phyloP scores from a whole-genome alignment of 768 basidiomycete genomes.

The Tricholoma saponaceum region DNA sequence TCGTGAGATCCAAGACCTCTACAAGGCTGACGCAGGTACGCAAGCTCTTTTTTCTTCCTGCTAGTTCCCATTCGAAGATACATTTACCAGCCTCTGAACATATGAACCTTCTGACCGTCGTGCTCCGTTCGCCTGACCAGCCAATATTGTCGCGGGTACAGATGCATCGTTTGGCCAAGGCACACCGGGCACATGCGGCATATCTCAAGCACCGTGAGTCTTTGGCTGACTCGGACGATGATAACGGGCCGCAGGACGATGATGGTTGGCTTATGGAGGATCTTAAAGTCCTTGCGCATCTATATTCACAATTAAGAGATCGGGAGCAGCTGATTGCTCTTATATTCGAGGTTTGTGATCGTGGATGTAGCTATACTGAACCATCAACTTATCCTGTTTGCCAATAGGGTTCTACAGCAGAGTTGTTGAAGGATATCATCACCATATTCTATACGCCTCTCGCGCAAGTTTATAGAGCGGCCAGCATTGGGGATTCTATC shows the following conservation, averaged over 20 bases:
- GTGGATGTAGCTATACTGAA: background rate
- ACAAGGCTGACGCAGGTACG: constrained; percentile 76
- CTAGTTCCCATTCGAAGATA: background rate
- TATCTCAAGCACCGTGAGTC: constrained; percentile 62
- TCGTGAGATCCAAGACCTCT: constrained; percentile 80
- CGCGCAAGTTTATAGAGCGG: constrained; percentile 96
- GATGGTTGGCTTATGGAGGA: constrained; percentile 98
- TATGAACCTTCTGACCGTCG: constrained; percentile 71
- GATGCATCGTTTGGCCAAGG: constrained; percentile 74
- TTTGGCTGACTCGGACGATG: constrained; percentile 82
- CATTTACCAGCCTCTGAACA: constrained; percentile 52
- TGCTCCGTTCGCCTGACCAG: constrained; percentile 75
- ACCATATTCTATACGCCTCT: constrained; percentile 97
- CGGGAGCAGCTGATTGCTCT: constrained; percentile 89
- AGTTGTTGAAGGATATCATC: constrained; percentile 95
- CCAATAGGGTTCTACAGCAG: constrained; percentile 84
- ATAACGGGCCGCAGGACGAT: constrained; percentile 89
- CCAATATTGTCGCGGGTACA: constrained; percentile 75
- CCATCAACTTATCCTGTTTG: background rate
- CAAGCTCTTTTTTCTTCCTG: background rate
- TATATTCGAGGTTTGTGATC: constrained; percentile 78
- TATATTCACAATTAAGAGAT: constrained; percentile 80
- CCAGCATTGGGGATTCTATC: constrained; percentile 92
- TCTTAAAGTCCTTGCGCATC: constrained; percentile 68
- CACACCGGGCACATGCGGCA: constrained; percentile 72